Evolutionary conservation across 2,329 filamentous ascomycete species (phyloP).

Genomic region (Zymoseptoria tritici): DNA sequence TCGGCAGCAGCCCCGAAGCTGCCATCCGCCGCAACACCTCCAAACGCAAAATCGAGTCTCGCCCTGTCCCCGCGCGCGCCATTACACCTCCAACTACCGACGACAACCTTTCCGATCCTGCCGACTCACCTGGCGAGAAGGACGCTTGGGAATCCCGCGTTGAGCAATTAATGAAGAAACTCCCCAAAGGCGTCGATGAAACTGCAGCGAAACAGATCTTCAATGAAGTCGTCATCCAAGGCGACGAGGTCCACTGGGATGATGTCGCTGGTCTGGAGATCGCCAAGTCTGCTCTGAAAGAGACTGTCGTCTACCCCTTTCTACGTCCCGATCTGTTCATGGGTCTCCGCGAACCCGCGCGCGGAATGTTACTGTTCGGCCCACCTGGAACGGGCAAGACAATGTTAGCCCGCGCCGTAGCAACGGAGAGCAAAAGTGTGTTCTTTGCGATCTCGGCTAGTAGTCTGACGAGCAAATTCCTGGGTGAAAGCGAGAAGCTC

Average conservation of each 20-base stretch:
- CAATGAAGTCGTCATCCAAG: constrained; percentile 90
- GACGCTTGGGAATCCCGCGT: constrained; percentile 56
- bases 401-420: constrained; percentile 90
- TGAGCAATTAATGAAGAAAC: constrained; percentile 60
- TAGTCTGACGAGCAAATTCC: constrained; percentile 88
- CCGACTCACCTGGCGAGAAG: constrained; percentile 29
- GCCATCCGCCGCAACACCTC: constrained; percentile 10
- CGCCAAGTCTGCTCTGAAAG: constrained; percentile 85
- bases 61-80: constrained; percentile 17
- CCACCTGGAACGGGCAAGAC: constrained; percentile 98
- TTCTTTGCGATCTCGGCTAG: constrained; percentile 97
- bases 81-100: constrained; percentile 40
- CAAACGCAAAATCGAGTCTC: constrained; percentile 20
- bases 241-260: constrained; percentile 89
- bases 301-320: constrained; percentile 96
- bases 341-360: constrained; percentile 84
- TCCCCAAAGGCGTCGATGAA: constrained; percentile 76
- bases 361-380: constrained; percentile 92
- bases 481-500: constrained; percentile 93
- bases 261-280: constrained; percentile 87
- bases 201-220: constrained; percentile 82
- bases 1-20: constrained; percentile 16
- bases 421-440: constrained; percentile 87
- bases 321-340: constrained; percentile 91
- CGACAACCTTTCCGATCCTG: constrained; percentile 40